Base-by-base conservation (phyloP, 2,329 filamentous ascomycete genomes). In the Colletotrichum sp. region DNA sequence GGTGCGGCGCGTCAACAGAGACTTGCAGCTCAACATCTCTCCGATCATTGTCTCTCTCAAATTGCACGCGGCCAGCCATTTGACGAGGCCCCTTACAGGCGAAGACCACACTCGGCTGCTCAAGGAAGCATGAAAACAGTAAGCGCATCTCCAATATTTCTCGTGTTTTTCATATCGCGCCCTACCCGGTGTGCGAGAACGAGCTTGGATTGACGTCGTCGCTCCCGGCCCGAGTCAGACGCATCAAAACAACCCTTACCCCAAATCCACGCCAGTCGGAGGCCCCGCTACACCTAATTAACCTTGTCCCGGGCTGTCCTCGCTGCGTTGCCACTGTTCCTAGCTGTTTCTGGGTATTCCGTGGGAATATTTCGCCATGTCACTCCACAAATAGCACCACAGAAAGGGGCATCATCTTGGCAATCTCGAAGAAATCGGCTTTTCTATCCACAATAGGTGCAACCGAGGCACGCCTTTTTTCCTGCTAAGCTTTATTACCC, bases 81-180 rank as follows among this genome's bases (percentile, higher is more conserved):
- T 52, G 43, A 25, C n/a, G 0, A 5, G 43, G n/a, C 43, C 39
- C 39, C 18, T 52, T 52, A 13, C 43, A 13, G 0, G 0, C 7
- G 43, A n/a, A n/a, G 18, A n/a, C 5, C 39, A 48, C 39, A n/a
- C 39, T 48, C 39, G 18, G 8, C 16, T 43, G 10, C n/a, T 6
- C n/a, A 13, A 7, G n/a, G 8, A 6, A 25, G 10, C 43, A 52
- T 52, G 43, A 52, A 13, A 52, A 52, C 12, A 52, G 43, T 52
- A 22, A 52, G 43, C 43, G n/a, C 43, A 52, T 52, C 43, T 52
- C 43, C n/a, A 52, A 52, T 13, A 2, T 52, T 22, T 52, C 43
- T 52, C 43, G n/a, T 52, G 43, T 52, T 52, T 22, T 52, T 22
- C 43, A 52, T 52, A 52, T 52, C 43, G 43, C 43, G 43, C n/a